Evolutionary conservation across 83 land plant genomes (phyloP).

Genomic region (Thuja plicata): DNA sequence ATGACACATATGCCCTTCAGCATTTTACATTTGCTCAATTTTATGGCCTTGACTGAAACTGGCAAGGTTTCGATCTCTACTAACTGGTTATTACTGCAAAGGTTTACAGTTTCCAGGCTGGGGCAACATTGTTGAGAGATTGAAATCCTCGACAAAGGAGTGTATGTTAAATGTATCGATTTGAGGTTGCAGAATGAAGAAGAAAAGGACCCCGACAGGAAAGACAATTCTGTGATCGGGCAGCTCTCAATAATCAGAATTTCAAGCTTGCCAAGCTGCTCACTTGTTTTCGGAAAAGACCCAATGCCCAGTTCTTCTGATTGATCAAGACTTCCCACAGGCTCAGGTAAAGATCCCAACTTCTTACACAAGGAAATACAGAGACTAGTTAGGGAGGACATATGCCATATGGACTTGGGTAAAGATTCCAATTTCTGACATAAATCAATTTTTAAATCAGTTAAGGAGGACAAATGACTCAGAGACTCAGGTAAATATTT

Average conservation of each 20-base stretch:
- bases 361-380: no score
- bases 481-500: background rate
- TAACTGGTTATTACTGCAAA: background rate
- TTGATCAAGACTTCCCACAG: background rate
- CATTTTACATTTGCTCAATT: background rate
- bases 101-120: background rate
- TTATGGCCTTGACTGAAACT: background rate
- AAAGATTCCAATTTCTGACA: no score
- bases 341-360: background rate
- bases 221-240: background rate
- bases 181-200: background rate
- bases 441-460: no score
- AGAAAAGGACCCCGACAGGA: background rate
- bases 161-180: background rate
- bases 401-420: no score
- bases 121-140: background rate
- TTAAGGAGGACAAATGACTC: no score
- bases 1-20: background rate
- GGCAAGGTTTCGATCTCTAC: background rate
- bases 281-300: background rate
- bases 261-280: background rate
- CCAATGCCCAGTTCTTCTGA: no score
- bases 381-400: no score
- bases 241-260: background rate
- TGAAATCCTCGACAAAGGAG: background rate